These are phyloP conservation scores for Rubia balearica DNA, from an alignment of 305 asterid species.

Conservation along the genomic window DNA sequence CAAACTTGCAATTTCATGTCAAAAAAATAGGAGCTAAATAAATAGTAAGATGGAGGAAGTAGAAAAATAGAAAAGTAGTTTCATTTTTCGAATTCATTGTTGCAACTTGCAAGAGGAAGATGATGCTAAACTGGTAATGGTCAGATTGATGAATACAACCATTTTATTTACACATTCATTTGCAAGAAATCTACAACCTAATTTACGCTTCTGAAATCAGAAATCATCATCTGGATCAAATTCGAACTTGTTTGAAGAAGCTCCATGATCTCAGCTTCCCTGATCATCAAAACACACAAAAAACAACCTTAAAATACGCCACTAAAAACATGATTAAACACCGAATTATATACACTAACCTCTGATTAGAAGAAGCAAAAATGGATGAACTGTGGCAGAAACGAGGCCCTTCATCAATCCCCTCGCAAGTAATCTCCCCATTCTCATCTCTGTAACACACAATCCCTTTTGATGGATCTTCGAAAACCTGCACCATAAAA, in stretches of 20 bases:
- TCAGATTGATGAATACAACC: not conserved
- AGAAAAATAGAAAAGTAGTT: not conserved
- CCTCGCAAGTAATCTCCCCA: conserved; percentile 70
- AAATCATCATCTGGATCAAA: conserved; percentile 20
- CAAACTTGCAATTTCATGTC: no score
- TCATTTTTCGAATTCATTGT: no score
- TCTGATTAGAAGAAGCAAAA: conserved; percentile 25
- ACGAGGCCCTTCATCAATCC: conserved; percentile 78
- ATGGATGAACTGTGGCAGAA: conserved; percentile 31
- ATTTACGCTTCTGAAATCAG: conserved; percentile 10
- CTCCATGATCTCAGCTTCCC: conserved; percentile 23
- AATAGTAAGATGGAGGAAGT: no score
- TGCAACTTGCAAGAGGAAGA: not conserved
- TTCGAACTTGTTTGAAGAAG: conserved; percentile 21
- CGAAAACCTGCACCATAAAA: conserved; percentile 35
- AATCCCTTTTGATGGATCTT: conserved; percentile 51
- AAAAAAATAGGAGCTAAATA: no score
- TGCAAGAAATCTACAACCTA: not conserved
- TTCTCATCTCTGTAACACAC: conserved; percentile 61
- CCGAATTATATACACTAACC: conserved; percentile 24
- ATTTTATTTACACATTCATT: conserved; percentile 3
- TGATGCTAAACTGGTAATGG: not conserved
- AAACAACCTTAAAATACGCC: not conserved
- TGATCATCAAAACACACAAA: conserved; percentile 1
- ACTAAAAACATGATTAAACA: not conserved